Evolutionary conservation across 352 stramenopile species (phyloP), one percentile per base, ranked within the genome.

Genomic region (Globisporangium barbulae): DNA sequence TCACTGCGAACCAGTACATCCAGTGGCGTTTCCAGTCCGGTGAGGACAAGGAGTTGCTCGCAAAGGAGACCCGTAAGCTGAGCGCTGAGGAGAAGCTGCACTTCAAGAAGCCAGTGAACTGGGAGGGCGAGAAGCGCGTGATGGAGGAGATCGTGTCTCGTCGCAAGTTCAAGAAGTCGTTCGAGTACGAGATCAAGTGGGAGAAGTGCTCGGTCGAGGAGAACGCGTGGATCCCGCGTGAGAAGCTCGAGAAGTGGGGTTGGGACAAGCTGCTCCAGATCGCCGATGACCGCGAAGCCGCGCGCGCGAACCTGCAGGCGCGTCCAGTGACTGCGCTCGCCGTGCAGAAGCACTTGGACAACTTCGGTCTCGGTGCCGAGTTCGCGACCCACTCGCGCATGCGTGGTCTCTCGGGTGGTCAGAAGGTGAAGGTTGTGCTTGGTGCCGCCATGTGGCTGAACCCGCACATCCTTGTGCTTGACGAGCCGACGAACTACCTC

Each of bases 361-460:
- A 97, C 77, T 99, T 99, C 78, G 94, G 94, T 33, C 78, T 99
- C 35, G 94, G 91, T 31, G 91, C 96, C 53, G 94, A 99, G 76
- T 99, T 99, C 71, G 96, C 91, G 74, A 99, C 97, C 6, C 97
- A 99, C 88, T 98, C 97, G 69, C 95, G 96, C 71, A 99, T 99
- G 89, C 94, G 93, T 71, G 96, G 96, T 79, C 83, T 99, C 39
- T 98, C 94, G 53, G 97, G 97, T 77, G 97, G 97, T 71, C 97
- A 99, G 82, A 99, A 99, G 88, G 96, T 99, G 41, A 99, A 99
- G 91, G 96, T 99, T 50, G 97, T 99, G 63, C 79, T 99, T 44
- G 97, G 80, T 57, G 96, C 96, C 73, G 94, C 92, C 60, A 98
- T 98, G 85, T 98, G 92, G 96, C 97, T 97, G 70, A 96, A 98